Conservation (phyloP, 2,329 filamentous ascomycete genomes). For the Ceratocystiopsis sp. region DNA sequence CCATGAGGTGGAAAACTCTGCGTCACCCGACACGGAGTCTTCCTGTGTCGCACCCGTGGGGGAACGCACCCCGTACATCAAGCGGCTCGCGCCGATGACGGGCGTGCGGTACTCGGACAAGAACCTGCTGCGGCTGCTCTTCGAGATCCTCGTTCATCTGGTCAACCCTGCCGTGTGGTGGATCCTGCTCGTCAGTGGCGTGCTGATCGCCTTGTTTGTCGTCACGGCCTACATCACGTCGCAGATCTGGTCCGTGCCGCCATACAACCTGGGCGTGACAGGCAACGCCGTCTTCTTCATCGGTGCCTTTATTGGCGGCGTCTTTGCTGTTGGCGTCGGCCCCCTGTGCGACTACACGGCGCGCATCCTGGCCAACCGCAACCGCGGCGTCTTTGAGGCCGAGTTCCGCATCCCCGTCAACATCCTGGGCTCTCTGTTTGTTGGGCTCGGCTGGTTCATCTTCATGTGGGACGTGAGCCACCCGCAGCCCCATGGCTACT, state of each 20-base stretch:
- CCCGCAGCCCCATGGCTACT: slow-evolving; percentile 6
- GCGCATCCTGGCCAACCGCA: slow-evolving; percentile 3
- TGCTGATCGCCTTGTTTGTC: slow-evolving; percentile 9
- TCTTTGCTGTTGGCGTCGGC: slow-evolving; percentile 18
- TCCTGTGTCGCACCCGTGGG: no score
- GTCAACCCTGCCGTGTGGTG: slow-evolving; percentile 10
- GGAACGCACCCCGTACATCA: neutral
- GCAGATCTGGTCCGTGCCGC: slow-evolving; percentile 9
- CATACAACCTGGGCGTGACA: slow-evolving; percentile 19
- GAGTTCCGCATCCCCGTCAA: slow-evolving; percentile 12
- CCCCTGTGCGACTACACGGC: slow-evolving; percentile 12
- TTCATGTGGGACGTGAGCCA: slow-evolving; percentile 10
- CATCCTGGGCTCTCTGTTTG: slow-evolving; percentile 7
- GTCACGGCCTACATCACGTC: slow-evolving; percentile 9
- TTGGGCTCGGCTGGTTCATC: slow-evolving; percentile 9
- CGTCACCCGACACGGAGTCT: neutral
- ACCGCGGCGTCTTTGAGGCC: slow-evolving; percentile 9
- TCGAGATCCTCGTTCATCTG: slow-evolving; percentile 9
- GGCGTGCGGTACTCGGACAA: slow-evolving; percentile 6
- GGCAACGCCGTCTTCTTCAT: slow-evolving; percentile 25
- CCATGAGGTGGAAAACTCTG: neutral
- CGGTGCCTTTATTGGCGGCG: slow-evolving; percentile 21
- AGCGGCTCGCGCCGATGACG: neutral
- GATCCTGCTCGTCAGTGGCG: slow-evolving; percentile 10
- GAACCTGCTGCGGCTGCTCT: slow-evolving; percentile 6